Base-by-base conservation (phyloP, 202 grass and related monocot genomes). In the Bolboschoenoplectus hybrid region DNA sequence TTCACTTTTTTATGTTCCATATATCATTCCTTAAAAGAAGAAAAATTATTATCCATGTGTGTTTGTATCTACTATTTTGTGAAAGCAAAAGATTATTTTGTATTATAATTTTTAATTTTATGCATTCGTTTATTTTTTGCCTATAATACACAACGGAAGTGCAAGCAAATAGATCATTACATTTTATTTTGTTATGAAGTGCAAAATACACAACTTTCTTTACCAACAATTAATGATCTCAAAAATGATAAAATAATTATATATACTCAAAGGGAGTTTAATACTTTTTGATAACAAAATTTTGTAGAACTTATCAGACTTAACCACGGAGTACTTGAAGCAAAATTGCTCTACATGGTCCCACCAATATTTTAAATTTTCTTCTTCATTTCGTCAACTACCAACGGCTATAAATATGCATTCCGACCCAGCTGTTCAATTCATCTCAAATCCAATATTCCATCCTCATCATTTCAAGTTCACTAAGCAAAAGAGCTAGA, bases 331-430 rank as follows among this genome's bases (percentile, higher is more conserved):
- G 12, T 63, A 39, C 79, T 62, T 44, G 7, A 32, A 26, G 26
- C 3, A 81, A 81, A 44, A 64, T 81, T 64, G 57, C 36, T 20
- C 40, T 82, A 34, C 20, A 49, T 32, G 9, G 60, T 65, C 36
- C 80, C 80, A 67, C 63, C 20, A 62, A 57, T 44, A 46, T 66
- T 82, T 66, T 44, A 64, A 65, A 65, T 3, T 65, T 65, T 26
- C 1, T 6, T 38, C 0, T 63, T 70, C 9, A 12, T 2, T 83
- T 56, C 1, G 81, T 69, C 13, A 83, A 70, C 81, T 6, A 41
- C 12, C 35, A 83, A 83, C 40, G 20, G 81, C 81, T 83, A 83
- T 83, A 83, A 83, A 83, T 82, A 83, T 83, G 32, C 11, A 40
- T 10, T 10, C 6, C 7, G 9, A 2, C 63, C 58, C 32, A 13